These are phyloP conservation scores for Ziziphus jujuba DNA, from an alignment of 306 rosid genomes.

Conservation along the genomic window DNA sequence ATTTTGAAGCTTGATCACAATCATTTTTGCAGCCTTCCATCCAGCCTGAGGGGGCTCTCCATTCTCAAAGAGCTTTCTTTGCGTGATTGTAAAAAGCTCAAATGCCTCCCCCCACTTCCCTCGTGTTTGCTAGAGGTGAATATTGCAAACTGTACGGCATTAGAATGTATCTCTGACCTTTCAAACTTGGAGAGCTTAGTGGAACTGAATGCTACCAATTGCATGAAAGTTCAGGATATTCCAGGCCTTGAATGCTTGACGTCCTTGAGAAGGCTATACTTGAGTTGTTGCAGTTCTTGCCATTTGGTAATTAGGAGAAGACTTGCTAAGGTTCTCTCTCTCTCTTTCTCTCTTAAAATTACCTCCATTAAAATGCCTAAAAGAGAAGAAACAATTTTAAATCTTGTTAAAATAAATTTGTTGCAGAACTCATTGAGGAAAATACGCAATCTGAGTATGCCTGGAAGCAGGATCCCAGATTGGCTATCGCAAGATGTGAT, in stretches of 20 bases:
- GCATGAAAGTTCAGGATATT: conserved; percentile 51
- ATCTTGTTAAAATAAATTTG: no score
- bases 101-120: conserved; percentile 64
- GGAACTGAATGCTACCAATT: conserved; percentile 53
- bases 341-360: conserved; percentile 37
- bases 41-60: conserved; percentile 49
- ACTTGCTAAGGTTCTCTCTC: conserved; percentile 54
- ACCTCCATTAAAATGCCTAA: background rate
- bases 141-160: conserved; percentile 42
- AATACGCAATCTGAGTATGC: conserved; percentile 48
- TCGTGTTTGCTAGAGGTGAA: conserved; percentile 49
- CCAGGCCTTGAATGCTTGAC: conserved; percentile 63
- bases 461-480: conserved; percentile 52
- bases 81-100: conserved; percentile 34
- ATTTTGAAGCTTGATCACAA: conserved; percentile 41
- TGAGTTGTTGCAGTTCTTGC: conserved; percentile 53
- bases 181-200: conserved; percentile 45
- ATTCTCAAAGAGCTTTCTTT: conserved; percentile 33
- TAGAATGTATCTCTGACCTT: conserved; percentile 47
- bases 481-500: conserved; percentile 49
- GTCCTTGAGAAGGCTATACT: conserved; percentile 49
- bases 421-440: conserved; percentile 56
- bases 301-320: conserved; percentile 35
- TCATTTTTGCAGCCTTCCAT: conserved; percentile 51
- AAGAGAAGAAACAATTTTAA: no score